Percentiles rank a stretch among this genome's conserved stretches.
These are phyloP conservation scores for Peribolospora kevripleyi DNA, from an alignment of 768 basidiomycete species.

Conservation along the genomic window DNA sequence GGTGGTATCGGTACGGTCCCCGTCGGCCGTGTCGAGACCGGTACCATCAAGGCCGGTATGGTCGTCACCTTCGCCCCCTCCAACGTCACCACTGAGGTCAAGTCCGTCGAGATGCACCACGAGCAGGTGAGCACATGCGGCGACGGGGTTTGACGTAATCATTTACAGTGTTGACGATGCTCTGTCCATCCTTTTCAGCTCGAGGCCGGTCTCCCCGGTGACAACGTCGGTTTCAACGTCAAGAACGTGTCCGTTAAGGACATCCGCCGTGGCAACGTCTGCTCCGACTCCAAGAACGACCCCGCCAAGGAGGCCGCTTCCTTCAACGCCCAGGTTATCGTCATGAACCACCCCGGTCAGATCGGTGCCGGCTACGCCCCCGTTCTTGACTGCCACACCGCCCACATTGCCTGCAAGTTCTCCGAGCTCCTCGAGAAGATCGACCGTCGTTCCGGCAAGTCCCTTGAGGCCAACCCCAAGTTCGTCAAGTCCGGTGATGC, in stretches of 20 bases:
- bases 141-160: slow-evolving; percentile 8
- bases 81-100: slow-evolving; percentile 99
- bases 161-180: slow-evolving; percentile 9
- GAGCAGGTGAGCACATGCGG: slow-evolving; percentile 22
- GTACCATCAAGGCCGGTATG: slow-evolving; percentile 99
- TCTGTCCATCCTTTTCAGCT: slow-evolving; percentile 30
- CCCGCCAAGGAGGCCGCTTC: slow-evolving; percentile 97
- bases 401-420: slow-evolving; percentile 99
- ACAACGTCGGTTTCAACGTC: slow-evolving; percentile 92
- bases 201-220: slow-evolving; percentile 77
- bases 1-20: slow-evolving; percentile 99
- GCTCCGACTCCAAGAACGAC: slow-evolving; percentile 99
- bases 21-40: slow-evolving; percentile 99
- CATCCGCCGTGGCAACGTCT: slow-evolving; percentile 98
- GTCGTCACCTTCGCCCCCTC: slow-evolving; percentile 87
- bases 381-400: slow-evolving; percentile 98
- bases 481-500: slow-evolving; percentile 99
- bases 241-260: slow-evolving; percentile 99
- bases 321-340: slow-evolving; percentile 99
- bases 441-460: slow-evolving; percentile 92
- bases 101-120: slow-evolving; percentile 99
- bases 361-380: slow-evolving; percentile 98
- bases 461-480: slow-evolving; percentile 66
- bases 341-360: slow-evolving; percentile 99
- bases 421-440: slow-evolving; percentile 97